phyloP scores from a whole-genome alignment of 805 yeast genomes.

The Jamesozyma rosinii region DNA sequence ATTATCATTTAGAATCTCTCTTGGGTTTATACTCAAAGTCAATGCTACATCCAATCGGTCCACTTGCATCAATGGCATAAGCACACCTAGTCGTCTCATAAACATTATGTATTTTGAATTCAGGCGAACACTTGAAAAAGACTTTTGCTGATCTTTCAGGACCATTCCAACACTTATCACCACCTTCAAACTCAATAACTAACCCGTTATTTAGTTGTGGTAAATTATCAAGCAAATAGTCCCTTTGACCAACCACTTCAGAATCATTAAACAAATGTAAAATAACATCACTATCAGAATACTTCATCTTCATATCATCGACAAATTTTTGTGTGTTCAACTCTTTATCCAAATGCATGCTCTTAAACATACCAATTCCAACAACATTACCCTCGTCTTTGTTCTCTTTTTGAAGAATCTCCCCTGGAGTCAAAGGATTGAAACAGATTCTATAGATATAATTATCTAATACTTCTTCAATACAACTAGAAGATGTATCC shows the following conservation, averaged over 20 bases:
- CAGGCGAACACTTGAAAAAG: conserved; percentile 56
- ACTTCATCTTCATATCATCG: conserved; percentile 17
- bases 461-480: conserved; percentile 11
- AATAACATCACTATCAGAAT: conserved; percentile 20
- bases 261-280: conserved; percentile 20
- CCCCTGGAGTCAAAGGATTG: conserved; percentile 11
- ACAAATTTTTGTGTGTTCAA: conserved; percentile 12
- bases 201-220: conserved; percentile 30
- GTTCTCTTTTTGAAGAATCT: conserved; percentile 19
- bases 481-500: background rate
- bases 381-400: conserved; percentile 18
- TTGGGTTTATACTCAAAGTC: conserved; percentile 5
- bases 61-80: conserved; percentile 44
- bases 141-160: conserved; percentile 68
- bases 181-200: conserved; percentile 41
- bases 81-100: conserved; percentile 85
- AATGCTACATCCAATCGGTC: conserved; percentile 36
- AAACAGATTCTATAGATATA: conserved; percentile 21
- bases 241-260: conserved; percentile 9
- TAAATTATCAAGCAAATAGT: conserved; percentile 23
- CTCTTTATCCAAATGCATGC: conserved; percentile 10
- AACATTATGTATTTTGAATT: conserved; percentile 40
- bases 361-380: conserved; percentile 17
- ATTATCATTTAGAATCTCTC: no score
- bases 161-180: conserved; percentile 91